Evolutionary conservation across 2,329 filamentous ascomycete species (phyloP).

Genomic region (Tolypocladium tropicale): DNA sequence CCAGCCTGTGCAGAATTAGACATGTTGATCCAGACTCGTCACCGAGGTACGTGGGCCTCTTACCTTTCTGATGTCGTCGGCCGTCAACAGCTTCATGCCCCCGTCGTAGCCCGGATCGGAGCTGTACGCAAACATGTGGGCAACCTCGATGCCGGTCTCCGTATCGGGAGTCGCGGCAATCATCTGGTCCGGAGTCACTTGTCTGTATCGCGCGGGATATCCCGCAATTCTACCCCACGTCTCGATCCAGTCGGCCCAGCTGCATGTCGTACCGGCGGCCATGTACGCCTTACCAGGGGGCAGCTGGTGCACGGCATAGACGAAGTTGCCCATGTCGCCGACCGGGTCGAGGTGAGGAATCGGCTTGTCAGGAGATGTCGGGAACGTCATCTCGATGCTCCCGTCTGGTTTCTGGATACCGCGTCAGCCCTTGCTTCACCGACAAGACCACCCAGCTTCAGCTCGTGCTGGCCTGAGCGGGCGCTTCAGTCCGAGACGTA

Average conservation of each 20-base stretch:
- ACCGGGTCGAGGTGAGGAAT: constrained; percentile 36
- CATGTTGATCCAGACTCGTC: too few relatives aligned
- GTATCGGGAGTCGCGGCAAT: constrained; percentile 23
- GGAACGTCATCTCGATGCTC: constrained; percentile 36
- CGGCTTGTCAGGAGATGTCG: constrained; percentile 24
- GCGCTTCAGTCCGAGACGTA: too few relatives aligned
- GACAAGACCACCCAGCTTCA: background rate
- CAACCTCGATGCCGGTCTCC: constrained; percentile 32
- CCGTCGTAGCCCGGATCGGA: constrained; percentile 40
- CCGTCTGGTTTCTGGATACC: constrained; percentile 24
- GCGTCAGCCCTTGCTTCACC: background rate
- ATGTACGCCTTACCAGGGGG: constrained; percentile 37
- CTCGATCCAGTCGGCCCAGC: constrained; percentile 33
- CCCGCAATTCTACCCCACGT: constrained; percentile 29
- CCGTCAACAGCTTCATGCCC: constrained; percentile 29
- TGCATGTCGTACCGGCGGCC: constrained; percentile 33
- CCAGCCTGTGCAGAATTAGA: constrained; percentile 21
- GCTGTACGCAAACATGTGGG: constrained; percentile 36
- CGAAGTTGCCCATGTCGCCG: constrained; percentile 35
- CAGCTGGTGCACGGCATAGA: constrained; percentile 38
- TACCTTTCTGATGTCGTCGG: constrained; percentile 32
- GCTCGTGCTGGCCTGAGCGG: too few relatives aligned
- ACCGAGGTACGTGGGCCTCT: constrained; percentile 3
- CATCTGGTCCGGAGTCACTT: constrained; percentile 30
- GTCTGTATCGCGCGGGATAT: constrained; percentile 23